phyloP scores from a whole-genome alignment of 352 stramenopile species.

The Globisporangium ultimum region DNA sequence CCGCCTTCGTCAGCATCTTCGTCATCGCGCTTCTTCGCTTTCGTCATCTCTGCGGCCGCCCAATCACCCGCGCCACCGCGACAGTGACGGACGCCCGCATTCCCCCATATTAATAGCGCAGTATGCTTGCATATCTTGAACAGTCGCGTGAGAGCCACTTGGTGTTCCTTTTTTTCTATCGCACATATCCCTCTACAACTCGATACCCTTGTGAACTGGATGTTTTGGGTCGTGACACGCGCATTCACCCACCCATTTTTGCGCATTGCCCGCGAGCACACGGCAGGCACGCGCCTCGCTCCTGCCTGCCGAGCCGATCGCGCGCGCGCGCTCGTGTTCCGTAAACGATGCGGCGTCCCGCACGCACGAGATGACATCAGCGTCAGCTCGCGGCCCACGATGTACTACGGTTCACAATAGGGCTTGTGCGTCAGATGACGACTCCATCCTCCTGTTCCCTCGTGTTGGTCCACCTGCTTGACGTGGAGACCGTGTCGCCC shows the following conservation, averaged over 20 bases:
- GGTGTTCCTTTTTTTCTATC: not conserved
- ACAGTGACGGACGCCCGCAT: not conserved
- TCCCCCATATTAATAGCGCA: not conserved
- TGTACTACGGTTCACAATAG: not conserved
- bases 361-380: constrained; percentile 3
- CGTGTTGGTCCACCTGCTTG: not conserved
- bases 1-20: constrained; percentile 7
- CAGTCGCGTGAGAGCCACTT: not conserved
- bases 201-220: not conserved
- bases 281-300: not conserved
- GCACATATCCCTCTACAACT: not conserved
- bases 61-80: not conserved
- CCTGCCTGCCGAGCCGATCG: no score
- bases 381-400: no score
- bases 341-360: no score
- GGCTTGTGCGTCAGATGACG: not conserved
- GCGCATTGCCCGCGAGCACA: not conserved
- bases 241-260: constrained; percentile 6
- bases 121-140: not conserved
- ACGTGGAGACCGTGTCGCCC: not conserved
- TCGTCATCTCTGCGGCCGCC: constrained; percentile 4
- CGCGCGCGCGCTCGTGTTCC: no score
- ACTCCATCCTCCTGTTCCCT: not conserved
- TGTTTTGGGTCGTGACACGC: not conserved
- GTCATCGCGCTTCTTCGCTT: constrained; percentile 7